Evolutionary conservation across 768 basidiomycete species (phyloP).

Genomic region (Lactarius sp.): DNA sequence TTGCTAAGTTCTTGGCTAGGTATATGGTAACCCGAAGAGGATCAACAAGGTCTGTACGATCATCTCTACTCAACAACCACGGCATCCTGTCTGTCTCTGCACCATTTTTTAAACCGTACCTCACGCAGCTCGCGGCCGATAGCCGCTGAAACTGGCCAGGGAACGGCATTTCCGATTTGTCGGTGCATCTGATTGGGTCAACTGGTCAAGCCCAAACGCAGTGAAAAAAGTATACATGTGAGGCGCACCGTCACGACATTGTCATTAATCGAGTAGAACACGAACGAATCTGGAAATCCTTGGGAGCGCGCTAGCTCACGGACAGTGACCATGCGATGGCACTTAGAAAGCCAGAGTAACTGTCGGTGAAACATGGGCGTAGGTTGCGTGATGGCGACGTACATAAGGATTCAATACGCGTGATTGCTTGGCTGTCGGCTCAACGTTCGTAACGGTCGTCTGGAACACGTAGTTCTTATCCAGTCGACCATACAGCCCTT

Average conservation of each 20-base stretch:
- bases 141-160: conserved; percentile 58
- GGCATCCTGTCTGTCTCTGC: conserved; percentile 1
- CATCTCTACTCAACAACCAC: conserved; percentile 19
- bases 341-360: conserved; percentile 37
- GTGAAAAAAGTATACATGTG: neutral
- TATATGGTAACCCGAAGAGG: no score
- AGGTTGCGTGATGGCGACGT: conserved; percentile 25
- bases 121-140: conserved; percentile 58
- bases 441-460: conserved; percentile 74
- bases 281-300: conserved; percentile 73
- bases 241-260: conserved; percentile 57
- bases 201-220: neutral
- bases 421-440: conserved; percentile 74
- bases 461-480: conserved; percentile 53
- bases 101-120: conserved; percentile 41
- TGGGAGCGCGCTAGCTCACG: conserved; percentile 77
- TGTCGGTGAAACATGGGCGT: neutral
- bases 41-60: no score
- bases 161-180: conserved; percentile 79
- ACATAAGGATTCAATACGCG: conserved; percentile 65
- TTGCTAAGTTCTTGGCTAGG: no score
- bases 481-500: conserved; percentile 56
- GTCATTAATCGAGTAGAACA: conserved; percentile 49
- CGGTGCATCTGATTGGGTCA: conserved; percentile 55
- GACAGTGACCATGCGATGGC: conserved; percentile 64